phyloP scores from a whole-genome alignment of 129 eudicot genomes.

The Smallanthus sonchifolius region DNA sequence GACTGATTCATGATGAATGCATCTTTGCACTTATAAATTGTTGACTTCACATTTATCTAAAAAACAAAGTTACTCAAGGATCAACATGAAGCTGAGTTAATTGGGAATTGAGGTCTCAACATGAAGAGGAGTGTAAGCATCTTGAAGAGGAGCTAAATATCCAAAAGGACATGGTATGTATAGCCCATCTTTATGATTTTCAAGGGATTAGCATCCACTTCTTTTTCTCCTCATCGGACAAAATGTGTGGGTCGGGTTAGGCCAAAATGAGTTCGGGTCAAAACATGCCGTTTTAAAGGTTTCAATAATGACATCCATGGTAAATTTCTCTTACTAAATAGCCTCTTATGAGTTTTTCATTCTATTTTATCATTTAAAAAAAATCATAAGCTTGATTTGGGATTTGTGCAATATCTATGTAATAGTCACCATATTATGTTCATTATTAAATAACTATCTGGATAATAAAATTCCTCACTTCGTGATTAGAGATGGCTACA shows the following conservation, averaged over 20 bases:
- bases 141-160: slow-evolving; percentile 83
- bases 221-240: not conserved
- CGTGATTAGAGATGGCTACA: too few species aligned
- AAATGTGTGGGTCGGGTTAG: not conserved
- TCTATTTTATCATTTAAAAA: too few species aligned
- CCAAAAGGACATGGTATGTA: slow-evolving; percentile 72
- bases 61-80: slow-evolving; percentile 55
- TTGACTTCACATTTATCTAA: slow-evolving; percentile 26
- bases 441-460: too few species aligned
- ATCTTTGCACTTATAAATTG: not conserved
- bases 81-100: slow-evolving; percentile 82
- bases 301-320: too few species aligned
- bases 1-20: slow-evolving; percentile 11
- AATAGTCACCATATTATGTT: too few species aligned
- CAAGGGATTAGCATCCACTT: not conserved
- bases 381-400: too few species aligned
- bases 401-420: too few species aligned
- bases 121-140: slow-evolving; percentile 79
- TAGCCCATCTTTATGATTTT: not conserved
- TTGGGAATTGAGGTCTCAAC: slow-evolving; percentile 72
- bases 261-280: too few species aligned
- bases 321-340: too few species aligned
- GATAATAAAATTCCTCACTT: too few species aligned
- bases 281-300: too few species aligned
- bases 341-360: too few species aligned